Evolutionary conservation across 192 early-diverging fungal species (phyloP).

Genomic region (Mortierella claussenii): DNA sequence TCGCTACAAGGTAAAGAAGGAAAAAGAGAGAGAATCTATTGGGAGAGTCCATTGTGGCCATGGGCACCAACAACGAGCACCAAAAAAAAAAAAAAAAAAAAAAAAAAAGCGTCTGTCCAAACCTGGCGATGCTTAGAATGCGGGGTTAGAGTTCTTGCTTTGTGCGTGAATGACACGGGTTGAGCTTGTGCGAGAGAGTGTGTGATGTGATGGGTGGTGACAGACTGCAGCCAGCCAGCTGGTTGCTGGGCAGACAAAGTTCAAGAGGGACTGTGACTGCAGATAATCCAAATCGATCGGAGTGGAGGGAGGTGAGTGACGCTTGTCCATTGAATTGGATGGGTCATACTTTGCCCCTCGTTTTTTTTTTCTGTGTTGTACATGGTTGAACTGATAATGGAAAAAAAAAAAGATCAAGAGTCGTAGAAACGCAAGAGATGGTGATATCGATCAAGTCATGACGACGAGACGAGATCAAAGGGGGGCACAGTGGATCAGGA

Average conservation of each 20-base stretch:
- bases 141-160: constrained; percentile 46
- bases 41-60: background rate
- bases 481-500: too few relatives aligned
- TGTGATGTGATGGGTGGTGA: background rate
- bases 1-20: constrained; percentile 80
- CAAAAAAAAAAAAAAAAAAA: constrained; percentile 5
- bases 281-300: background rate
- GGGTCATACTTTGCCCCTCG: constrained; percentile 1
- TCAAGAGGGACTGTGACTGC: background rate
- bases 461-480: too few relatives aligned
- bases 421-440: background rate
- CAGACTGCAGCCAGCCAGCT: too few relatives aligned
- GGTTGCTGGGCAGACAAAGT: too few relatives aligned
- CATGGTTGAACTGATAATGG: background rate
- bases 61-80: background rate
- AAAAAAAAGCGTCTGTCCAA: constrained; percentile 10
- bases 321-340: background rate
- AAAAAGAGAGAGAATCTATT: background rate
- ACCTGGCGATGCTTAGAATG: constrained; percentile 23
- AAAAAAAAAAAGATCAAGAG: background rate
- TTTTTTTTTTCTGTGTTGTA: too few relatives aligned
- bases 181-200: background rate
- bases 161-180: constrained; percentile 4
- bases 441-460: background rate
- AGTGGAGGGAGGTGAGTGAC: background rate